A percentile compares a stretch with the other conserved stretches of the same genome.
These are phyloP conservation scores for Akanthomyces uredinophilus DNA, from an alignment of 2,329 filamentous ascomycete species.

Conservation along the genomic window DNA sequence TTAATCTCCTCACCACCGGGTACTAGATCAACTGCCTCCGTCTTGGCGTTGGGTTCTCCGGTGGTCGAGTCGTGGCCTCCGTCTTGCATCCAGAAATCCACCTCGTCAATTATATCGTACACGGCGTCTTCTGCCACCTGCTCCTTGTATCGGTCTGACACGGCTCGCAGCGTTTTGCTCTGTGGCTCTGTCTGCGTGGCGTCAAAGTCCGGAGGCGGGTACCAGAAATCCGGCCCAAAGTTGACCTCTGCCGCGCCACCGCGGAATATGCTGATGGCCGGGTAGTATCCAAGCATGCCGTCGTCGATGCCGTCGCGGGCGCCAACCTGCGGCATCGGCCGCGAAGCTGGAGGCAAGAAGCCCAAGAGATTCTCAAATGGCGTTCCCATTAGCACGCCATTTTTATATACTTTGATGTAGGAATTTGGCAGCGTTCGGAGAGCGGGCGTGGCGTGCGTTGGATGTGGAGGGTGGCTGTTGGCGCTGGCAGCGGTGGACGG, in stretches of 20 bases:
- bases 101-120: slow-evolving; percentile 90
- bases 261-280: slow-evolving; percentile 85
- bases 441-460: slow-evolving; percentile 67
- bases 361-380: slow-evolving; percentile 83
- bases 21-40: slow-evolving; percentile 37
- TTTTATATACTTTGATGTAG: slow-evolving; percentile 86
- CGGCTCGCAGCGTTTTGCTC: slow-evolving; percentile 44
- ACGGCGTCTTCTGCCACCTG: slow-evolving; percentile 93
- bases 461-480: slow-evolving; percentile 56
- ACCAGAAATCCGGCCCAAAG: slow-evolving; percentile 93
- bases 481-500: slow-evolving; percentile 42
- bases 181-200: slow-evolving; percentile 27
- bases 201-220: slow-evolving; percentile 60
- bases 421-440: slow-evolving; percentile 83
- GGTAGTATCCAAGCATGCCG: slow-evolving; percentile 92
- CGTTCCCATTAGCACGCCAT: slow-evolving; percentile 79
- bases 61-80: slow-evolving; percentile 46
- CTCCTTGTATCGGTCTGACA: slow-evolving; percentile 79
- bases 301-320: slow-evolving; percentile 87
- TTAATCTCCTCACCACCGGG: slow-evolving; percentile 55
- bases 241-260: slow-evolving; percentile 90
- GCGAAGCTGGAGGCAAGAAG: slow-evolving; percentile 86
- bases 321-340: slow-evolving; percentile 63
- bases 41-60: slow-evolving; percentile 40
- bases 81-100: slow-evolving; percentile 80